These are phyloP conservation scores for Pythium monospermum DNA, from an alignment of 352 stramenopile species.

Conservation along the genomic window DNA sequence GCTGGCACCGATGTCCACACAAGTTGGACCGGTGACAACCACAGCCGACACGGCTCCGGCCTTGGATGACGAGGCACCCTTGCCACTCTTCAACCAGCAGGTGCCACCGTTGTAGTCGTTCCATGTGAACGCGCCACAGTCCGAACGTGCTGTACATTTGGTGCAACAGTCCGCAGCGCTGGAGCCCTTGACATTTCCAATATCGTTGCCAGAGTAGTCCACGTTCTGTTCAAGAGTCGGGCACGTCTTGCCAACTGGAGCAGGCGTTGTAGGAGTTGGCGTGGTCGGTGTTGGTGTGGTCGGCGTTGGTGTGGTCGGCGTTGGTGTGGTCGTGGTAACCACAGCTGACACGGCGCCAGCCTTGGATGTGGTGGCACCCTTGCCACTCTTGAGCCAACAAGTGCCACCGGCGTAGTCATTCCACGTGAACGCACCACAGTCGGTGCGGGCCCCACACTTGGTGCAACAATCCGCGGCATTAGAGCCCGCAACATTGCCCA, in stretches of 20 bases:
- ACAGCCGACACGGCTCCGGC: neutral
- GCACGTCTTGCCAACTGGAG: neutral
- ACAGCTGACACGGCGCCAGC: conserved; percentile 29
- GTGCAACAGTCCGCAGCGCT: neutral
- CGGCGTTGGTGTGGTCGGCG: neutral
- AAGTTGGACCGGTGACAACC: neutral
- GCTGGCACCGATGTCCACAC: neutral
- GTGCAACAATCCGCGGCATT: conserved; percentile 33
- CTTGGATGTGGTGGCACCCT: conserved; percentile 5
- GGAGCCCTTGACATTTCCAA: neutral
- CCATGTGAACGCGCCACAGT: neutral
- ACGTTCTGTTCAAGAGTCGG: neutral
- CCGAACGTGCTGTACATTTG: neutral
- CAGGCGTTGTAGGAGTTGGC: neutral
- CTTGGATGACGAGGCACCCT: neutral
- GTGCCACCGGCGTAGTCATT: neutral
- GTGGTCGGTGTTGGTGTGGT: neutral
- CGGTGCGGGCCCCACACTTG: conserved; percentile 22
- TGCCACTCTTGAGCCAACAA: conserved; percentile 12
- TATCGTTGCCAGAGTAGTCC: neutral
- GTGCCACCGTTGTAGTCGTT: neutral
- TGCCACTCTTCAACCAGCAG: neutral
- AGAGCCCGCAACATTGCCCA: conserved; percentile 26
- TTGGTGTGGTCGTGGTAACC: neutral
- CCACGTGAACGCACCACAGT: conserved; percentile 42